A percentile compares a stretch with the other conserved stretches of the same genome.
These are phyloP conservation scores for Caloboletus firmus DNA, from an alignment of 1,284 basidiomycete genomes.

Conservation along the genomic window DNA sequence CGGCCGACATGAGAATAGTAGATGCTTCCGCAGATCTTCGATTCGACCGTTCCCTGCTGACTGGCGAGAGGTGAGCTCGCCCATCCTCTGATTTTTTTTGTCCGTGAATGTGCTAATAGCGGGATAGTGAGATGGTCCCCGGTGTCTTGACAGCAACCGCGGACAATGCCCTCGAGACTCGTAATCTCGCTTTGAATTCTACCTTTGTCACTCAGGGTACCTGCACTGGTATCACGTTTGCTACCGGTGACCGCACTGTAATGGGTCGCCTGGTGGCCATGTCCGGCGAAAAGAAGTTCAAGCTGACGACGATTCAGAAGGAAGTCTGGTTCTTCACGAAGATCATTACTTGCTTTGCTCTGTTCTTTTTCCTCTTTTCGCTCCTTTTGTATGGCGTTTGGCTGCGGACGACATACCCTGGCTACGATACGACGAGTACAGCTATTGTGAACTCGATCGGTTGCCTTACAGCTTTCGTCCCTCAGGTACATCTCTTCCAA, in stretches of 20 bases:
- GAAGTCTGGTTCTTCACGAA: conserved; percentile 52
- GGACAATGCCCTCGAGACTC: conserved; percentile 57
- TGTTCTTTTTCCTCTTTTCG: conserved; percentile 42
- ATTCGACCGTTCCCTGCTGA: conserved; percentile 61
- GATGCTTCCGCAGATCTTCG: conserved; percentile 50
- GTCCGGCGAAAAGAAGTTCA: conserved; percentile 49
- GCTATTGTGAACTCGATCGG: conserved; percentile 50
- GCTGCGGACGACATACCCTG: conserved; percentile 40
- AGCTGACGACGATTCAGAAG: conserved; percentile 48
- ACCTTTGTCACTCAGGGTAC: conserved; percentile 54
- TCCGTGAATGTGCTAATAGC: conserved; percentile 9
- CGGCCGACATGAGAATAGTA: conserved; percentile 77
- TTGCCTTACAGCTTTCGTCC: conserved; percentile 49
- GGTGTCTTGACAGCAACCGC: conserved; percentile 51
- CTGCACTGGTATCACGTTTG: conserved; percentile 57
- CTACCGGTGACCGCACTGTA: conserved; percentile 56
- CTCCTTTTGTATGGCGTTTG: conserved; percentile 46
- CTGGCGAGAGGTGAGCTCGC: conserved; percentile 47
- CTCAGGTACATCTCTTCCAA: conserved; percentile 34
- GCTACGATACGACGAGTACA: conserved; percentile 38
- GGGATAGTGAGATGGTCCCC: conserved; percentile 46
- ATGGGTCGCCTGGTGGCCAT: conserved; percentile 60
- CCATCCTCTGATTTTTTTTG: background rate
- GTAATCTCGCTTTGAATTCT: conserved; percentile 58
- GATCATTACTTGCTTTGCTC: conserved; percentile 42